Evolutionary conservation across 345 rosid species (phyloP), one percentile per base, ranked within the genome.

Genomic region (Carallia brachiata): DNA sequence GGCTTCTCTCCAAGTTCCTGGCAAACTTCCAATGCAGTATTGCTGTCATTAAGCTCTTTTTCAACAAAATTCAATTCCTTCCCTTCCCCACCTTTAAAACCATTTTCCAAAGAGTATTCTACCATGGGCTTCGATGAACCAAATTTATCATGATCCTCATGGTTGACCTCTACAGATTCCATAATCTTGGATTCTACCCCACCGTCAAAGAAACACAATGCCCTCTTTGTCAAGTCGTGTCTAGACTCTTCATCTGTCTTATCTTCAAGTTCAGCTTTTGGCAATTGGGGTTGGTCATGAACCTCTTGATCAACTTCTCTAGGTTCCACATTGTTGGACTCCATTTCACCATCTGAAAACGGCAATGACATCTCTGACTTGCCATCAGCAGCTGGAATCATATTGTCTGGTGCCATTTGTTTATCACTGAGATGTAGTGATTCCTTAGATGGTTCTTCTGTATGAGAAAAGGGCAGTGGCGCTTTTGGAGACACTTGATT

Each of bases 401-500:
- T 50, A 57, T 40, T 40, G 15, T 40, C 50, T 50, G 52, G 62
- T 52, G 32, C 54, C 17, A 8, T 61, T 67, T 53, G 37, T 67
- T 72, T 64, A 61, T 63, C n/a, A 60, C 65, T 40, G 34, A 39
- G 62, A 77, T 36, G 58, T 15, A 4, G 31, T 70, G 80, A 54
- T 66, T 55, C 72, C 57, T 77, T 5, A 0, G 69, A 52, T 63
- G 70, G 52, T 65, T 39, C 78, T 70, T 82, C 81, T 53, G 19
- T 56, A 28, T 71, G 79, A 23, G 84, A 67, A 69, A 87, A 89
- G 74, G 87, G 79, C 57, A 90, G 77, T 4, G 87, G 81, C 70
- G 90, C 81, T 83, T 82, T 89, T 56, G 86, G 95, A 73, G 91
- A 86, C 66, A 66, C 79, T 69, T 79, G 85, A 67, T 78, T 79